These are phyloP conservation scores for Tetrapyrgos nigripes DNA, from an alignment of 1,284 basidiomycete genomes.

Conservation along the genomic window DNA sequence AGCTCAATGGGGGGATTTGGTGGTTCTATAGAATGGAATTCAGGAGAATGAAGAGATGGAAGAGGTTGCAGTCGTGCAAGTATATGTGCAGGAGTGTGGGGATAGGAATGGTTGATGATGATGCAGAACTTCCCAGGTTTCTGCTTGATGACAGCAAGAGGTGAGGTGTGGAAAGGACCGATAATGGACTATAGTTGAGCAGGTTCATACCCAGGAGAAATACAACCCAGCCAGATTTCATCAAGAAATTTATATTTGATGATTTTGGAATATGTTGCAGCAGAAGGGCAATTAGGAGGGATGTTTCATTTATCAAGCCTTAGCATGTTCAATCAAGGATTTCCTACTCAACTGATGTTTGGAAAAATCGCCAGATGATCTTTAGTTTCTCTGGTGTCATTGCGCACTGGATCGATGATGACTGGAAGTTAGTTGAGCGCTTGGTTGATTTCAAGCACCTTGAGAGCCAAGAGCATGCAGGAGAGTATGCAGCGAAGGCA, in stretches of 20 bases:
- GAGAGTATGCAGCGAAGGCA: conserved; percentile 29
- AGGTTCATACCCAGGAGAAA: conserved; percentile 8
- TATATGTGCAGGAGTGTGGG: not conserved
- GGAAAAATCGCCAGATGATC: conserved; percentile 7
- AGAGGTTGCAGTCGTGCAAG: not conserved
- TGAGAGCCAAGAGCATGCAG: conserved; percentile 36
- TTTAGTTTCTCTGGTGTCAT: no score
- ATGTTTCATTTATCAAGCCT: no score
- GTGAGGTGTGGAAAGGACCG: conserved; percentile 15
- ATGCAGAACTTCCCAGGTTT: conserved; percentile 15
- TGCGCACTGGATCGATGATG: no score
- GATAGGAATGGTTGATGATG: conserved; percentile 17
- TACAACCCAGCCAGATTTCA: conserved; percentile 11
- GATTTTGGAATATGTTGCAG: not conserved
- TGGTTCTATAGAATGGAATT: no score
- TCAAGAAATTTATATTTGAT: conserved; percentile 14
- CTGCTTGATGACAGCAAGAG: conserved; percentile 12
- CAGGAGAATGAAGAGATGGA: no score
- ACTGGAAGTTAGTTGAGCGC: conserved; percentile 35
- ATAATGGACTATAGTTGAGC: conserved; percentile 2
- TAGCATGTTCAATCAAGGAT: not conserved
- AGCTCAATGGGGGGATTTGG: not conserved
- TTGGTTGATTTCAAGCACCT: conserved; percentile 36
- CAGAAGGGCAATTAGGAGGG: conserved; percentile 9
- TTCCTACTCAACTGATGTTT: conserved; percentile 8